A percentile compares a stretch with the other conserved stretches of the same genome.
These are phyloP conservation scores for Botrytis byssoidea DNA, from an alignment of 2,329 filamentous ascomycete genomes.

Conservation along the genomic window DNA sequence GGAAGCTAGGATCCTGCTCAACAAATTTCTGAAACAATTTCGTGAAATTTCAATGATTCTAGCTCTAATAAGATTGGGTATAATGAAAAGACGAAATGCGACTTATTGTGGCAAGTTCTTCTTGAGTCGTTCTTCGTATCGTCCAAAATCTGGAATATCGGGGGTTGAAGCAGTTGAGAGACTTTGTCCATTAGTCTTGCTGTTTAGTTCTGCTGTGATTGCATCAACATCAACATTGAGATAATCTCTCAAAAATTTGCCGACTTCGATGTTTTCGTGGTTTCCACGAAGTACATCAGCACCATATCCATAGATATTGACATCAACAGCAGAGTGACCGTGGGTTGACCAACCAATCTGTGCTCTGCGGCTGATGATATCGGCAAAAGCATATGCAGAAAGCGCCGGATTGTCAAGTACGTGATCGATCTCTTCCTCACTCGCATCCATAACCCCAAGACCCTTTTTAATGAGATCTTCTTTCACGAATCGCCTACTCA, in stretches of 20 bases:
- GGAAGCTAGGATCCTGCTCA: conserved; percentile 1
- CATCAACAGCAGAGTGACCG: conserved; percentile 89
- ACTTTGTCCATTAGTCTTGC: conserved; percentile 8
- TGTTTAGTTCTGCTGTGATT: conserved; percentile 64
- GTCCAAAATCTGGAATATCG: conserved; percentile 10
- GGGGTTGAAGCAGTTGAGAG: not conserved
- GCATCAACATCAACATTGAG: conserved; percentile 74
- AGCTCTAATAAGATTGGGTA: conserved; percentile 9
- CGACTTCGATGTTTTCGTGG: conserved; percentile 92
- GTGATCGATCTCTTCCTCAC: conserved; percentile 65
- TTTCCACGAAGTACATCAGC: conserved; percentile 72
- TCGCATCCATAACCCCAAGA: conserved; percentile 75
- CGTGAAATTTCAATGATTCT: not conserved
- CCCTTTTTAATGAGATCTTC: conserved; percentile 64
- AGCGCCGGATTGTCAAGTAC: conserved; percentile 59
- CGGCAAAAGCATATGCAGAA: conserved; percentile 64
- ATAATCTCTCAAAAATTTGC: conserved; percentile 75
- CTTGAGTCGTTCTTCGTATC: conserved; percentile 19
- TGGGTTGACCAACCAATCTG: conserved; percentile 94
- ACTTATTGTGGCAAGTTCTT: conserved; percentile 20
- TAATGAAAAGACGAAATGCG: not conserved
- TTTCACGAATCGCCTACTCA: conserved; percentile 62
- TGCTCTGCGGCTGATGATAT: conserved; percentile 83
- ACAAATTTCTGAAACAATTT: not conserved
- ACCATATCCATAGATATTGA: conserved; percentile 86